Evolutionary conservation across 2,329 filamentous ascomycete genomes (phyloP).

Genomic region (Diaporthe citriasiana): DNA sequence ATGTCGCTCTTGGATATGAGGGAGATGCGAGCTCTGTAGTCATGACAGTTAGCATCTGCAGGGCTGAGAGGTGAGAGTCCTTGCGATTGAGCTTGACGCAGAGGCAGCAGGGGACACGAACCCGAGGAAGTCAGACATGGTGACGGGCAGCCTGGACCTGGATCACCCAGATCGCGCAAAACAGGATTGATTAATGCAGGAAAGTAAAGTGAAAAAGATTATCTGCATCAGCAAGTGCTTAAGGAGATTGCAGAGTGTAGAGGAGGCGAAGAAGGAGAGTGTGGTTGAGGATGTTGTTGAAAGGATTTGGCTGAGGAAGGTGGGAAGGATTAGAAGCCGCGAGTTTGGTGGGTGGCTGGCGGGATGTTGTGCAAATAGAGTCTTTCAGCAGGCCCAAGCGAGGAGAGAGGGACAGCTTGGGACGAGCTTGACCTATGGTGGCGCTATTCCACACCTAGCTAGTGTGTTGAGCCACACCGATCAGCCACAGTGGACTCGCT

Average conservation of each 20-base stretch:
- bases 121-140: constrained; percentile 75
- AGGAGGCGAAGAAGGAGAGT: constrained; percentile 7
- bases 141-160: constrained; percentile 38
- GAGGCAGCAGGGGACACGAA: constrained; percentile 53
- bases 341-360: constrained; percentile 24
- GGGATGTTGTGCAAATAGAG: constrained; percentile 33
- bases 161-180: constrained; percentile 29
- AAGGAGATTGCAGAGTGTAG: background rate
- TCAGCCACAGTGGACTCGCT: constrained; percentile 1
- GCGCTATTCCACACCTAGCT: background rate
- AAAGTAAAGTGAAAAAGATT: background rate
- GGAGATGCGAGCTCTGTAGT: constrained; percentile 86
- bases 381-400: constrained; percentile 21
- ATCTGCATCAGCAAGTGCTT: constrained; percentile 37
- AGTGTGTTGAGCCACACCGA: background rate
- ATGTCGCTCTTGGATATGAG: constrained; percentile 98
- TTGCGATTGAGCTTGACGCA: constrained; percentile 43
- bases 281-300: constrained; percentile 23
- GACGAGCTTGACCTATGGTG: background rate
- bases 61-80: background rate
- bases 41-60: constrained; percentile 50
- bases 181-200: constrained; percentile 17
- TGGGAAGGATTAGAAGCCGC: constrained; percentile 9
- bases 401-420: constrained; percentile 8
- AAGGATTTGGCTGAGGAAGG: constrained; percentile 15